Evolutionary conservation across 768 basidiomycete species (phyloP).

Genomic region (Trametes sanguinea): DNA sequence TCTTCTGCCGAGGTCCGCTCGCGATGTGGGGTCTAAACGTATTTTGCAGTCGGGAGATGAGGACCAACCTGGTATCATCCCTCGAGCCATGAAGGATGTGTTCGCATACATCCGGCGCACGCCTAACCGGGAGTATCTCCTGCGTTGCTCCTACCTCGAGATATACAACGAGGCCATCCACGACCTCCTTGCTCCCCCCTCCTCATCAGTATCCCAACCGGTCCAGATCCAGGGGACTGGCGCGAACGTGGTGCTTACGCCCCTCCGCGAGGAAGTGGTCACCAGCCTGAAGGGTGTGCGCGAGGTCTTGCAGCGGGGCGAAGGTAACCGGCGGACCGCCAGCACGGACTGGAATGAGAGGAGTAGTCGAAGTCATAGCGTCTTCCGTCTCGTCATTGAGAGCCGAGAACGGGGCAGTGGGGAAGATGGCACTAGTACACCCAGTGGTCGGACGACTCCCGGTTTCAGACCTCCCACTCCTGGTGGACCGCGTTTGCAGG

Average conservation of each 20-base stretch:
- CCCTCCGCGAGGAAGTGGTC: slow-evolving; percentile 91
- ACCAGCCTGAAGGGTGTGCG: slow-evolving; percentile 84
- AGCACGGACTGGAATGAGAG: slow-evolving; percentile 99
- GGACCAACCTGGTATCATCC: slow-evolving; percentile 91
- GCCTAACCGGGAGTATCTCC: slow-evolving; percentile 83
- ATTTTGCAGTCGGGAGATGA: slow-evolving; percentile 63
- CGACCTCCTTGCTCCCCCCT: slow-evolving; percentile 80
- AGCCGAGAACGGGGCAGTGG: slow-evolving; percentile 64
- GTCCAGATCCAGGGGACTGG: slow-evolving; percentile 74
- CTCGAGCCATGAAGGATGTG: slow-evolving; percentile 88
- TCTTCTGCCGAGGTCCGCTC: neutral
- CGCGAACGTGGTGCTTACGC: slow-evolving; percentile 65
- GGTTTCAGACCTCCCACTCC: slow-evolving; percentile 51
- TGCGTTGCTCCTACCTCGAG: slow-evolving; percentile 94
- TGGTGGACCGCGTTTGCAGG: slow-evolving; percentile 68
- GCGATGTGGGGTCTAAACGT: neutral
- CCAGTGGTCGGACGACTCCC: slow-evolving; percentile 54
- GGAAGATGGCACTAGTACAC: slow-evolving; percentile 42
- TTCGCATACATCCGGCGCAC: slow-evolving; percentile 82
- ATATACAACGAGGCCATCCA: slow-evolving; percentile 94
- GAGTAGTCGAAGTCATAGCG: slow-evolving; percentile 91
- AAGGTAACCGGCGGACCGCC: slow-evolving; percentile 85
- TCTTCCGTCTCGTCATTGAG: slow-evolving; percentile 92
- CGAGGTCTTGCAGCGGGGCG: slow-evolving; percentile 83
- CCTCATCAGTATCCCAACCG: slow-evolving; percentile 50